Base-by-base conservation (phyloP, 2,329 filamentous ascomycete genomes). In the Alternaria sp. region DNA sequence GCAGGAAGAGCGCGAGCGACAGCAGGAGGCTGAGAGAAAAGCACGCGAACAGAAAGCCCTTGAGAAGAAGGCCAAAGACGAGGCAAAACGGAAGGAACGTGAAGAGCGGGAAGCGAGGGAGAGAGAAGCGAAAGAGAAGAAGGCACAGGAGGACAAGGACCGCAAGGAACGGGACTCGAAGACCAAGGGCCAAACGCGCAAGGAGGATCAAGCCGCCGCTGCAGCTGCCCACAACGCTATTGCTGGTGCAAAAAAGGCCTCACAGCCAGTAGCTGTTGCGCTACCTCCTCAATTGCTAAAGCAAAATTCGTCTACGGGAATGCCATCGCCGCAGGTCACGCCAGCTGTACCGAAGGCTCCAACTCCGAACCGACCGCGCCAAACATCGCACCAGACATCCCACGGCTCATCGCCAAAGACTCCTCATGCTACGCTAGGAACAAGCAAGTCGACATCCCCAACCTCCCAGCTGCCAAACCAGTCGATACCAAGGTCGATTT, bases 11-110 rank as follows among this genome's bases (percentile, higher is more conserved):
- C 89, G 92, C 68, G 93, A 97, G 72, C 89, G 90, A 69, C 92
- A 96, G 74, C 91, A 91, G 26, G 94, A 97, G 77, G 86, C 88
- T 62, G 95, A 98, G 78, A 90, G 93, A 61, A 97, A 94, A 79
- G 88, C 88, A 53, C 91, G 90, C 49, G 92, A 96, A 78, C 88
- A 89, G 47, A 93, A 91, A 75, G 92, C 93, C 66, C 88, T 87
- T 44, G 92, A 96, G 81, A 96, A 93, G 82, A 95, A 91, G 81
- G 88, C 89, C 66, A 86, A 86, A 54, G 88, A 90, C 28, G 88
- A 90, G 61, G 82, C 83, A 3, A 94, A 91, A 79, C 93, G 93
- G 73, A 94, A 95, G 75, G 90, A 93, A 70, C 89, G 91, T 25
- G 88, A 91, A 71, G 83, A 85, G 66, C 80, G 82, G 17, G 83